Evolutionary conservation across 306 rosid species (phyloP).

Genomic region (Fragaria vesca): DNA sequence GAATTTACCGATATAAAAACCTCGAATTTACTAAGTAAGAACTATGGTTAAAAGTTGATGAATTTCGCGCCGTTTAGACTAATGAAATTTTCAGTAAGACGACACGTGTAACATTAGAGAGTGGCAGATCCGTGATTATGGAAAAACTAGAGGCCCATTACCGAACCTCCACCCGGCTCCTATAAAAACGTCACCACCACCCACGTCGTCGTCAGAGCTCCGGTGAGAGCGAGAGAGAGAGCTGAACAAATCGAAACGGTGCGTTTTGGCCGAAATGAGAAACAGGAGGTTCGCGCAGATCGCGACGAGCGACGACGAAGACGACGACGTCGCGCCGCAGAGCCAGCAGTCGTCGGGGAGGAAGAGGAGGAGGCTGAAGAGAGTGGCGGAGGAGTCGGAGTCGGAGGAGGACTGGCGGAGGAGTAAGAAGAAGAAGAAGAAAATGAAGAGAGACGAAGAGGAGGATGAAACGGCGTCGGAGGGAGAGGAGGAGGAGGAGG

Average conservation of each 20-base stretch:
- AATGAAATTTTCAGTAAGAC: too few species aligned
- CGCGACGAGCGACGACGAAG: conserved; percentile 77
- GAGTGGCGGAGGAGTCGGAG: background rate
- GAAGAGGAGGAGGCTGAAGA: conserved; percentile 22
- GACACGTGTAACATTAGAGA: background rate
- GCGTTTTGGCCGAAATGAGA: conserved; percentile 44
- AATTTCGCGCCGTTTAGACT: too few species aligned
- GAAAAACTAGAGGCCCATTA: background rate
- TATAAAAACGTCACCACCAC: background rate
- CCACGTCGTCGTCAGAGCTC: conserved; percentile 1
- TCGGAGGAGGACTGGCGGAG: background rate
- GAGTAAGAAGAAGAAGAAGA: conserved; percentile 2
- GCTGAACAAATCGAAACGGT: background rate
- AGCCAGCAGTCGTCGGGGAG: conserved; percentile 24
- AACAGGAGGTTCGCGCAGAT: conserved; percentile 72
- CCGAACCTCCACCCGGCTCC: background rate
- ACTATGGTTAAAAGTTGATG: background rate
- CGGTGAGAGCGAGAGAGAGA: background rate
- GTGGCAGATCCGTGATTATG: conserved; percentile 18
- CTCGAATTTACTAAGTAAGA: background rate
- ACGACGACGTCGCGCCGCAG: conserved; percentile 33
- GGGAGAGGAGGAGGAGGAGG: conserved; percentile 23
- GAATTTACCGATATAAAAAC: background rate
- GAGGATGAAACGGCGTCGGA: background rate
- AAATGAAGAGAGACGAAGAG: conserved; percentile 1